Conservation (phyloP, 1,139 yeast species). For the Candida labiduridarum region DNA sequence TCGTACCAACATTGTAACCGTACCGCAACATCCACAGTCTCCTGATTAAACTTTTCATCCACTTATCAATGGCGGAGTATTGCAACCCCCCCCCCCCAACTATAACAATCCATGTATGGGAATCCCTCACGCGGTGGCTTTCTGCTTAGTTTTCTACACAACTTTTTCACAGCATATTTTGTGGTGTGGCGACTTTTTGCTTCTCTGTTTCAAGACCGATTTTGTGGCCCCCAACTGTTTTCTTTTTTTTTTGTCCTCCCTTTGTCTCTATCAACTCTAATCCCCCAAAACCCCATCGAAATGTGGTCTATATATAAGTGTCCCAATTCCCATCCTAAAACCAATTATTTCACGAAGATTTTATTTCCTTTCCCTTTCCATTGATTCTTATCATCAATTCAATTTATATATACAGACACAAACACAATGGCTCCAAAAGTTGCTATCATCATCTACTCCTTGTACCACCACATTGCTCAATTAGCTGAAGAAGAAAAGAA, state of each 20-base stretch:
- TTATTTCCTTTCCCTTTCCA: background rate
- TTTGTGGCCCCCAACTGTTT: background rate
- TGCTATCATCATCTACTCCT: constrained; percentile 74
- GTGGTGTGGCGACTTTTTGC: background rate
- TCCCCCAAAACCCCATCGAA: background rate
- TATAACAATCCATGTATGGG: background rate
- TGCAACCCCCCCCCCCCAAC: background rate
- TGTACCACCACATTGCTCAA: constrained; percentile 76
- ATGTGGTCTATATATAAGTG: background rate
- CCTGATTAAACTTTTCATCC: background rate
- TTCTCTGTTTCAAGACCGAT: background rate
- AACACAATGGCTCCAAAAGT: constrained; percentile 34
- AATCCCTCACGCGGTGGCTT: background rate
- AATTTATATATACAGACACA: background rate
- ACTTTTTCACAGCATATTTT: background rate
- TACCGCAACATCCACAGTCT: background rate
- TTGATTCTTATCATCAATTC: background rate
- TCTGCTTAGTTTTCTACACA: no score
- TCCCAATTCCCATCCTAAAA: background rate
- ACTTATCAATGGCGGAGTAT: background rate
- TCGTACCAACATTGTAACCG: background rate
- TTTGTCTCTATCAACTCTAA: background rate
- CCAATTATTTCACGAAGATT: background rate
- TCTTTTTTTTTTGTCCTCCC: background rate
- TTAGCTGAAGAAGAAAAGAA: constrained; percentile 69